Evolutionary conservation across 371 early-diverging fungal genomes (phyloP), one percentile per base, ranked within the genome.

Genomic region (Coemansia sp.): DNA sequence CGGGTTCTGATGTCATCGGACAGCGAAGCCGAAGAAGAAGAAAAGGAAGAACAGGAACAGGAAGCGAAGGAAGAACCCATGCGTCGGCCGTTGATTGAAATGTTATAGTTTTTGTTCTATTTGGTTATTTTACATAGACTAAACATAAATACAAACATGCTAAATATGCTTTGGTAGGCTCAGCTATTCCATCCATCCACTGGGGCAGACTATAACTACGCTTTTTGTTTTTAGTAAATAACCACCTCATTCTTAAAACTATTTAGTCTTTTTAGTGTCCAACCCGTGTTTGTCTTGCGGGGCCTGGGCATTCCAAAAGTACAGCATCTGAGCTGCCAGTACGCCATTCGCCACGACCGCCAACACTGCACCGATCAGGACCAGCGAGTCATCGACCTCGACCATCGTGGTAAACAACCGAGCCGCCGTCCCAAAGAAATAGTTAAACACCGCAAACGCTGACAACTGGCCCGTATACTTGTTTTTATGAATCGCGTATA

Each of bases 381-480:
- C 86, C 31, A 90, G 59, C 48, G 81, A 66, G 72, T 95, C 95
- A 56, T 92, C 85, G 8, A 95, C 85, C 81, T 96, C 96, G 42
- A 90, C 87, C 74, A 92, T 64, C 4, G 97, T 95, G 5, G 98
- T 98, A 71, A 90, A 94, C 5, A 95, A 84, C 59, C 98, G 86
- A 4, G 97, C 97, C 4, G 87, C 80, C 1, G 89, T 85, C 27
- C 98, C 98, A 3, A 86, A 79, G 72, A 92, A 91, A 71, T 89
- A 91, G 78, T 91, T 88, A 67, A 92, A 84, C 14, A 92, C 86
- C 0, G 98, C 89, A 77, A 96, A 89, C 4, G 91, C 88, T n/a
- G 94, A 91, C 13, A 98, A 81, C 71, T 92, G 92, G n/a, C 98
- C 98, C 8, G 97, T 95, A 56, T 85, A 86, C 27, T 85, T 82